Evolutionary conservation across 352 stramenopile species (phyloP).

Genomic region (Elongisporangium prolatum): DNA sequence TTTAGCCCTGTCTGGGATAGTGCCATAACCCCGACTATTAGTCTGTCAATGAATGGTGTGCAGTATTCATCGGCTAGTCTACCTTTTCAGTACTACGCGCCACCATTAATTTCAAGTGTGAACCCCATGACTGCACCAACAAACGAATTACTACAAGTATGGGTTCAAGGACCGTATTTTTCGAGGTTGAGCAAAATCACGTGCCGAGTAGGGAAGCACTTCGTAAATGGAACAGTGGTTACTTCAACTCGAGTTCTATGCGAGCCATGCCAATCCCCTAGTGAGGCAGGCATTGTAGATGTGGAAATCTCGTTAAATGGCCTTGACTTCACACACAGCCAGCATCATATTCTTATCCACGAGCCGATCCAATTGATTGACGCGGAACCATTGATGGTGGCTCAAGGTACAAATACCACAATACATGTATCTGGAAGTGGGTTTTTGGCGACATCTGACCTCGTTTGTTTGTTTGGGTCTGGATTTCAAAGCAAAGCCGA

Average conservation of each 20-base stretch:
- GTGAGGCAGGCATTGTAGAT: slow-evolving; percentile 3
- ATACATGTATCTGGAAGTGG: slow-evolving; percentile 8
- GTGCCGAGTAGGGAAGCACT: not conserved
- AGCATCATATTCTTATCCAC: slow-evolving; percentile 13
- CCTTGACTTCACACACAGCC: slow-evolving; percentile 21
- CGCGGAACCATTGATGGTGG: slow-evolving; percentile 16
- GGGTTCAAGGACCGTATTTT: too few species aligned
- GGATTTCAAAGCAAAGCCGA: too few species aligned
- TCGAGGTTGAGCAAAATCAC: too few species aligned
- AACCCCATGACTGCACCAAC: too few species aligned
- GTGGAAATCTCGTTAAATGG: slow-evolving; percentile 35
- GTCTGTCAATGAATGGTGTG: slow-evolving; percentile 19
- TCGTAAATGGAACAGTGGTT: not conserved
- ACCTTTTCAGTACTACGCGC: slow-evolving; percentile 24
- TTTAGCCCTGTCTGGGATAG: slow-evolving; percentile 27
- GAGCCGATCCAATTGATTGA: slow-evolving; percentile 10
- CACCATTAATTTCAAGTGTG: slow-evolving; percentile 2
- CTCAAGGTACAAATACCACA: slow-evolving; percentile 7
- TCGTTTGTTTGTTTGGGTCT: too few species aligned
- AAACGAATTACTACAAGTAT: too few species aligned
- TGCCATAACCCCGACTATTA: slow-evolving; percentile 8
- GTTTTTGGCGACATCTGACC: not conserved
- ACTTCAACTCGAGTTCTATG: not conserved
- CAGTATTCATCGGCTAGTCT: slow-evolving; percentile 23
- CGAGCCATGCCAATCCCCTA: not conserved